Evolutionary conservation across 805 yeast species (phyloP), one percentile per base, ranked within the genome.

Genomic region (Teunomyces kruisii): DNA sequence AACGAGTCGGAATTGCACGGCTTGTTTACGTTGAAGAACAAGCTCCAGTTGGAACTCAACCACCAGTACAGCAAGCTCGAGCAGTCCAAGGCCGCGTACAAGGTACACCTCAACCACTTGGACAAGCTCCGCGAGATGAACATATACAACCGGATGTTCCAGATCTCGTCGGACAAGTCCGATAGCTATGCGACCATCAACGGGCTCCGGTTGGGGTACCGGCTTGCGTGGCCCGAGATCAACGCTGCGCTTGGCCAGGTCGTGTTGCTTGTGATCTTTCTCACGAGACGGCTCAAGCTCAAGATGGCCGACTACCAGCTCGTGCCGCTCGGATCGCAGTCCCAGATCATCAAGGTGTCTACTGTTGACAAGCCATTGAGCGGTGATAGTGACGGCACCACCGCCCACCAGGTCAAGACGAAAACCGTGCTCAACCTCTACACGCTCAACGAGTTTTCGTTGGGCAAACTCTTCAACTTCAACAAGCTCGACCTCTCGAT

Each of bases 231-330:
- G 96, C 80, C 88, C 44, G 98, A 91, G 55, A 84, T 89, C 35
- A 91, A 90, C 59, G 94, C 95, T 1, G 97, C 96, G 0, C 66
- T 91, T 55, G 98, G 98, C 0, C 96, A 91, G 53, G 68, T 91
- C 2, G 78, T 88, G 2, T 65, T 89, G 9, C 64, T 92, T 14
- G 59, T 91, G 26, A 75, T 84, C 0, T 87, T 92, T 1, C 74
- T 90, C 2, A 64, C 79, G 1, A 68, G 79, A 9, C 72, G 83
- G 36, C 69, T 89, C 26, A 72, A 78, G 7, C 61, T 88, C 19
- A 72, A 73, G 27, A 59, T 88, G 7, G 67, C 69, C 0, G 79
- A 80, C 3, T 91, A 86, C 61, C 78, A 77, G 48, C 63, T 91
- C 13, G 76, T 81, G 16, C 96, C 97, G 0, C 71, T 88, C 79